phyloP scores from a whole-genome alignment of 805 yeast species.

The Candida sanyiensis region DNA sequence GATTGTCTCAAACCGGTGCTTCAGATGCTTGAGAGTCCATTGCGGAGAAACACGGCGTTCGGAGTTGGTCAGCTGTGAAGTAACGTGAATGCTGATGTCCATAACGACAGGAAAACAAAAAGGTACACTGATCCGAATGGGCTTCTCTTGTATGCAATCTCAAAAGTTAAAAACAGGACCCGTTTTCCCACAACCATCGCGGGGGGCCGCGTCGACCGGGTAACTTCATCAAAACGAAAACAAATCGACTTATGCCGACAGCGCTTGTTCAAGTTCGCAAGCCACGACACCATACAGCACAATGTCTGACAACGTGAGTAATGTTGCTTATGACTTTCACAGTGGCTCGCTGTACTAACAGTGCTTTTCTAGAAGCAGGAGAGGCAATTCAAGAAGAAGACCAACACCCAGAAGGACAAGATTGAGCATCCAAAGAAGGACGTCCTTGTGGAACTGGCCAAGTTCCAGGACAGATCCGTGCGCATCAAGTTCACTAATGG shows the following conservation, averaged over 20 bases:
- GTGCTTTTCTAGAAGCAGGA: conserved; percentile 5
- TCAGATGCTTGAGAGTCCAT: conserved; percentile 54
- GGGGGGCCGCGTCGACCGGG: too few relatives aligned
- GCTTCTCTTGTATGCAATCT: too few relatives aligned
- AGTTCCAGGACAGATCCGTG: conserved; percentile 66
- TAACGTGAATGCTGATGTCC: conserved; percentile 50
- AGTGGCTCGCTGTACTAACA: too few relatives aligned
- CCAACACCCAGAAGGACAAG: conserved; percentile 32
- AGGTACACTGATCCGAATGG: too few relatives aligned
- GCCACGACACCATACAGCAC: neutral
- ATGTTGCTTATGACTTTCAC: neutral
- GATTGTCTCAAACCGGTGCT: conserved; percentile 52
- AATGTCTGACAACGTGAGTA: conserved; percentile 1
- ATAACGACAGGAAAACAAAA: neutral
- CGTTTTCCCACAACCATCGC: too few relatives aligned
- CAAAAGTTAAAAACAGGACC: too few relatives aligned
- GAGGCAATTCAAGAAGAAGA: conserved; percentile 9
- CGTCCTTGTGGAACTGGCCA: conserved; percentile 76
- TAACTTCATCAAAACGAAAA: neutral
- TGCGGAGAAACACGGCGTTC: conserved; percentile 59
- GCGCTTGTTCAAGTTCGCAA: neutral
- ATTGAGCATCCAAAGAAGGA: conserved; percentile 78
- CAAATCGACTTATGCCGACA: too few relatives aligned
- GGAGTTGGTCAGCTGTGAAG: conserved; percentile 63
- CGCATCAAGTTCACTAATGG: conserved; percentile 83